phyloP scores from a whole-genome alignment of 805 yeast genomes.

The Blastobotrys peoriensis region DNA sequence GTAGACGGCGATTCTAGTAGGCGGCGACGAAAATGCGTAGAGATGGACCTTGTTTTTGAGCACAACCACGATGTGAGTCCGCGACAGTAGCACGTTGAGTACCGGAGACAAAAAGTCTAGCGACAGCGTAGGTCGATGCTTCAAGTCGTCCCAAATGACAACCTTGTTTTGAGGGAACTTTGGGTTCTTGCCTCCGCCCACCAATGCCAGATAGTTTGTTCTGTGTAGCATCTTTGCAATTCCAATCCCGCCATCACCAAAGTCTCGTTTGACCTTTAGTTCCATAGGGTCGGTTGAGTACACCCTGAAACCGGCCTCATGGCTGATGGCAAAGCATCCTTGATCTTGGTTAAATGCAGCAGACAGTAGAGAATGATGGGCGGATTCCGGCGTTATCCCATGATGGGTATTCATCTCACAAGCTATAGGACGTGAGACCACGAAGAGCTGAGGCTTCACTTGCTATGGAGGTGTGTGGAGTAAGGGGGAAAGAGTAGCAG shows the following conservation, averaged over 20 bases:
- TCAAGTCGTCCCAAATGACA: slow-evolving; percentile 88
- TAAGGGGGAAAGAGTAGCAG: no score
- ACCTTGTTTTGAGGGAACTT: slow-evolving; percentile 72
- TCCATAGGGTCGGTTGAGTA: slow-evolving; percentile 86
- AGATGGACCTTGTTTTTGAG: slow-evolving; percentile 61
- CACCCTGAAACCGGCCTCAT: slow-evolving; percentile 75
- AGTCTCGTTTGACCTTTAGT: slow-evolving; percentile 54
- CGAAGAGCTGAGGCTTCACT: no score
- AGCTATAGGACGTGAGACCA: background rate
- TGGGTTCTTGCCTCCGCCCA: slow-evolving; percentile 85
- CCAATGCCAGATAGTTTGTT: slow-evolving; percentile 82
- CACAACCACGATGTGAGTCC: slow-evolving; percentile 70
- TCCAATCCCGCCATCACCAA: slow-evolving; percentile 59
- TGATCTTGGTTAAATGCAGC: slow-evolving; percentile 83
- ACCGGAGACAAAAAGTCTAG: slow-evolving; percentile 76
- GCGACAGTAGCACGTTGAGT: slow-evolving; percentile 63
- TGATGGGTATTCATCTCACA: slow-evolving; percentile 16
- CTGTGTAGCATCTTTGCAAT: slow-evolving; percentile 76
- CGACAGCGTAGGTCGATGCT: slow-evolving; percentile 62
- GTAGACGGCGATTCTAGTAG: slow-evolving; percentile 54
- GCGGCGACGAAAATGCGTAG: slow-evolving; percentile 77
- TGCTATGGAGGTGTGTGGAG: no score
- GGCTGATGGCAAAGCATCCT: slow-evolving; percentile 81
- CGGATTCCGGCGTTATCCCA: slow-evolving; percentile 11
- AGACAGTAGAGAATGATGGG: slow-evolving; percentile 36